Percentiles rank a stretch among this genome's conserved stretches.
Conservation (phyloP, 306 rosid species). For the Trifolium pratense region DNA sequence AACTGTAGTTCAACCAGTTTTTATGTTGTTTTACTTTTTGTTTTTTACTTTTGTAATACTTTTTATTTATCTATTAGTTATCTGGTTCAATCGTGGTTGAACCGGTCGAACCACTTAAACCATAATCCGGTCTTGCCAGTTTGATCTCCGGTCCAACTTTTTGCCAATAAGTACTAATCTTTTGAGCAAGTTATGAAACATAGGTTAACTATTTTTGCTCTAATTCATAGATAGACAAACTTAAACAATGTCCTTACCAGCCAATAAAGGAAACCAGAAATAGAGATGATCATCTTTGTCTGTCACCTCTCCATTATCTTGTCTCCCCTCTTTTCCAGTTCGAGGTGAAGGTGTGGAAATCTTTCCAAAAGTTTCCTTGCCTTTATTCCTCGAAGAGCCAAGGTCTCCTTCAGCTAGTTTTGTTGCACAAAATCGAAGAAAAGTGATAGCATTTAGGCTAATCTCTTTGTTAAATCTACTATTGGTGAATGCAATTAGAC, state of each 20-base stretch:
- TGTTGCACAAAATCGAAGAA: conserved; percentile 94
- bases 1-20: background rate
- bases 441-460: conserved; percentile 95
- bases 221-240: conserved; percentile 29
- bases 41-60: background rate
- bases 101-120: background rate
- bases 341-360: conserved; percentile 66
- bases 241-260: conserved; percentile 66
- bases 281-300: conserved; percentile 93
- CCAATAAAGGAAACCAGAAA: conserved; percentile 98
- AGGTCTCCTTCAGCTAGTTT: conserved; percentile 96
- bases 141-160: background rate
- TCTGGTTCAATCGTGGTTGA: background rate
- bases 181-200: conserved; percentile 23
- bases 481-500: conserved; percentile 97
- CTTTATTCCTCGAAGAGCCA: conserved; percentile 73
- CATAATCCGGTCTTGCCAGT: background rate
- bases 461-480: conserved; percentile 94
- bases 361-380: conserved; percentile 72
- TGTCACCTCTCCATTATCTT: conserved; percentile 65
- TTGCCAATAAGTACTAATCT: conserved; percentile 3
- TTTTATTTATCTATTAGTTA: background rate
- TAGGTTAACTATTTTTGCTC: conserved; percentile 19
- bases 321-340: conserved; percentile 75
- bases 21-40: background rate